A percentile compares a stretch with the other conserved stretches of the same genome.
phyloP scores from a whole-genome alignment of 179 eudicot genomes.

The Dionaea muscipula region DNA sequence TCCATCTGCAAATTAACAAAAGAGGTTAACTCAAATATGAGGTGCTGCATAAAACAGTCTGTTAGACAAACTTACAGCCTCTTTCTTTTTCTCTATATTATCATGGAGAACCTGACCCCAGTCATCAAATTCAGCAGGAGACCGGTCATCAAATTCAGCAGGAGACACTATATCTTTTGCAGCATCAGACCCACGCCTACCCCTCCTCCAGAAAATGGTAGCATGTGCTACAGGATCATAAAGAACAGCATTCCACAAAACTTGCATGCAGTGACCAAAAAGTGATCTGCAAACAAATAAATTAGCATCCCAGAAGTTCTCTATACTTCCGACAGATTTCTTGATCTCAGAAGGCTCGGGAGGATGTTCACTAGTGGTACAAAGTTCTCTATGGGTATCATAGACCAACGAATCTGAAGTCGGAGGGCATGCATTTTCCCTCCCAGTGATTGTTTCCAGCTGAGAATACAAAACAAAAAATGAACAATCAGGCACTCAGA shows the following conservation, averaged over 20 bases:
- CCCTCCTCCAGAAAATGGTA: constrained; percentile 56
- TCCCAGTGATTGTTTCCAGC: constrained; percentile 22
- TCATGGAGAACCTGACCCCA: too few species aligned
- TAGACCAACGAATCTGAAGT: constrained; percentile 17
- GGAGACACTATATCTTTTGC: constrained; percentile 17
- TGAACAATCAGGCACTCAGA: constrained; percentile 8
- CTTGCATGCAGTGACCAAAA: constrained; percentile 52
- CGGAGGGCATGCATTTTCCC: constrained; percentile 18
- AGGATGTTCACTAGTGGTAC: constrained; percentile 11
- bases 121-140: too few species aligned
- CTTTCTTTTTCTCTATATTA: constrained; percentile 17
- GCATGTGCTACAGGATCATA: constrained; percentile 52
- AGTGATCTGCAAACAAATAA: constrained; percentile 28
- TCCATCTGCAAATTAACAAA: constrained; percentile 19
- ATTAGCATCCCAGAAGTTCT: constrained; percentile 39
- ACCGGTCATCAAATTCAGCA: constrained; percentile 8
- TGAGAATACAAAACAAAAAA: constrained; percentile 16
- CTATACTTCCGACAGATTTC: constrained; percentile 62
- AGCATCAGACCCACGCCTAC: constrained; percentile 36
- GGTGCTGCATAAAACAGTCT: constrained; percentile 4
- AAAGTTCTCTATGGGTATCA: constrained; percentile 16
- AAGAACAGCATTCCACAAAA: constrained; percentile 72
- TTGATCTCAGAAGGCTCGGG: constrained; percentile 12
- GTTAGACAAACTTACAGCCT: constrained; percentile 21
- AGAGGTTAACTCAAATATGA: not conserved